phyloP scores from a whole-genome alignment of 2,329 filamentous ascomycete genomes.

The Epichloe coenophiala region DNA sequence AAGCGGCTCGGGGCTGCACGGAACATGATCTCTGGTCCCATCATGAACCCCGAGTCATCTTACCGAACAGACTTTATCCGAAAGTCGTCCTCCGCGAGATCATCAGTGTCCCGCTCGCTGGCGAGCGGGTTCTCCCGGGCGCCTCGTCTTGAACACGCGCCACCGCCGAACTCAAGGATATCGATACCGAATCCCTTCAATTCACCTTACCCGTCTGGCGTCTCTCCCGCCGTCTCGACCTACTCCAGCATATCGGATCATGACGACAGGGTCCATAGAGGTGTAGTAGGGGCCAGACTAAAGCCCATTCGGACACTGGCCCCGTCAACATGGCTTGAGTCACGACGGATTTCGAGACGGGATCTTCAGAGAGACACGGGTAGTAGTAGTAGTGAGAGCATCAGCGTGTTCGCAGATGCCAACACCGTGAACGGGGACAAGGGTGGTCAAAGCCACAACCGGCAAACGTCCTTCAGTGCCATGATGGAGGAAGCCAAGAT shows the following conservation, averaged over 20 bases:
- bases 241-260: slow-evolving; percentile 13
- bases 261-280: slow-evolving; percentile 13
- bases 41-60: slow-evolving; percentile 26
- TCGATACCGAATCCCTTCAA: slow-evolving; percentile 24
- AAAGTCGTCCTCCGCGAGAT: slow-evolving; percentile 14
- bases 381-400: slow-evolving; percentile 31
- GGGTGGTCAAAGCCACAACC: slow-evolving; percentile 9
- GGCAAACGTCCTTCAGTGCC: slow-evolving; percentile 37
- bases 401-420: slow-evolving; percentile 39
- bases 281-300: slow-evolving; percentile 15
- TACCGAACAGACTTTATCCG: slow-evolving; percentile 42
- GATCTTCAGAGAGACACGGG: slow-evolving; percentile 28
- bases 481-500: slow-evolving; percentile 37
- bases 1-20: slow-evolving; percentile 11
- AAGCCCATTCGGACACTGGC: slow-evolving; percentile 28
- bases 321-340: slow-evolving; percentile 10
- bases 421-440: slow-evolving; percentile 18
- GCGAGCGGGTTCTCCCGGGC: not conserved
- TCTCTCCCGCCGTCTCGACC: slow-evolving; percentile 9
- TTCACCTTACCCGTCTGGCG: slow-evolving; percentile 17
- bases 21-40: slow-evolving; percentile 44
- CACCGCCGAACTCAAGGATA: slow-evolving; percentile 7
- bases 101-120: slow-evolving; percentile 6
- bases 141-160: not conserved
- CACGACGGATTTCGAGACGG: slow-evolving; percentile 18